Percentiles rank a stretch among this genome's conserved stretches.
Conservation (phyloP, 2,329 filamentous ascomycete genomes). For the Arthrobotrys conoides region DNA sequence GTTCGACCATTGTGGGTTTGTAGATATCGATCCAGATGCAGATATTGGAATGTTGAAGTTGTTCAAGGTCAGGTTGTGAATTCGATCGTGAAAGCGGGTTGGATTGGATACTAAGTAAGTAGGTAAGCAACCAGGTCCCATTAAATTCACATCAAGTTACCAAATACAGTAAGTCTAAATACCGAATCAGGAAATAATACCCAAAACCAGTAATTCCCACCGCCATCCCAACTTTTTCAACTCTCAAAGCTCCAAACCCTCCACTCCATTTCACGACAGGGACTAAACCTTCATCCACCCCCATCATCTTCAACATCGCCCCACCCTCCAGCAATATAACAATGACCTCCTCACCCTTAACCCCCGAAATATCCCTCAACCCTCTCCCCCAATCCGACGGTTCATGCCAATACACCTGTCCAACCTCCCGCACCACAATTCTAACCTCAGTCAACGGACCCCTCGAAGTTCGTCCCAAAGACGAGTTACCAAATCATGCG, state of each 20-base stretch:
- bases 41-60: constrained; percentile 15
- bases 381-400: constrained; percentile 80
- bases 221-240: constrained; percentile 44
- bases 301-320: constrained; percentile 8
- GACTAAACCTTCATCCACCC: neutral
- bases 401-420: constrained; percentile 76
- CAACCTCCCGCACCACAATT: constrained; percentile 78
- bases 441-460: constrained; percentile 92
- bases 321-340: neutral
- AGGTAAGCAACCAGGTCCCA: neutral
- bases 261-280: neutral
- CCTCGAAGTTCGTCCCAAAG: constrained; percentile 87
- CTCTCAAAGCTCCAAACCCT: constrained; percentile 14
- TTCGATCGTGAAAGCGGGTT: neutral
- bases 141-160: constrained; percentile 1
- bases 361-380: constrained; percentile 45
- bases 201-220: constrained; percentile 30
- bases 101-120: too few relatives aligned
- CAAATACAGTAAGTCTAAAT: neutral
- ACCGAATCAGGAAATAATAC: constrained; percentile 28
- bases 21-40: neutral
- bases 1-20: constrained; percentile 41
- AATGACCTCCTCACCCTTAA: constrained; percentile 25
- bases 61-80: neutral
- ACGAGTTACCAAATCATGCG: constrained; percentile 93